Evolutionary conservation across 441 rosid genomes (phyloP), one percentile per base, ranked within the genome.

Genomic region (Mallotus japonicus): DNA sequence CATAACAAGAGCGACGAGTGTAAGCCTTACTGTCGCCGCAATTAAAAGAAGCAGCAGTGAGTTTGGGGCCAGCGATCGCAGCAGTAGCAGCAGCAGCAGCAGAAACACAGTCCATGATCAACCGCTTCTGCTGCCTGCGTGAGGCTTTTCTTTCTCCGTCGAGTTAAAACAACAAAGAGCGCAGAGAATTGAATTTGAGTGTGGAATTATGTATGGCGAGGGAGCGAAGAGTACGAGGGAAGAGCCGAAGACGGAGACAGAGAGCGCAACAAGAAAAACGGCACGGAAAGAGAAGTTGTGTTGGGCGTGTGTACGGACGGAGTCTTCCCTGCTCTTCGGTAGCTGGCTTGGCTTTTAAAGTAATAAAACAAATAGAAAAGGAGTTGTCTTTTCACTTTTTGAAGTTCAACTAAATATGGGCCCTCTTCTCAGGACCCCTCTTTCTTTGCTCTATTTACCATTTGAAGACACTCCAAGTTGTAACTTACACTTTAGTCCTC

Each of bases 71-170:
- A 73, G 83, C 68, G 34, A 34, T 24, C 24, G 73, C 58, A 56
- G 76, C 66, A 24, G 0, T 24, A 34, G 83, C n/a, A n/a, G 73
- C 58, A 56, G 76, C 6, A 37, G 40, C 40, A 37, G 40, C 40
- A 37, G 80, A 76, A 69, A 88, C 75, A 66, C 87, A 46, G 22
- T 87, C 90, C 96, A 90, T 90, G 68, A 15, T n/a, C 19, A n/a
- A 54, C 3, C 1, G 57, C 49, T 42, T 42, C 9, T 44, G 40
- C 40, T 37, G 40, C 40, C 40, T 28, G 2, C 32, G 32, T 28
- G 32, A 28, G 32, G 32, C 32, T 28, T 28, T 28, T 28, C 32
- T 28, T 28, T 28, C 32, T 28, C 32, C 1, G 32, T 28, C 32
- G 2, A 28, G 32, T 28, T 42, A 42, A 42, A 42, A 3, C 46